phyloP scores from a whole-genome alignment of 768 basidiomycete genomes.

The Candolleomyces eurysporus region DNA sequence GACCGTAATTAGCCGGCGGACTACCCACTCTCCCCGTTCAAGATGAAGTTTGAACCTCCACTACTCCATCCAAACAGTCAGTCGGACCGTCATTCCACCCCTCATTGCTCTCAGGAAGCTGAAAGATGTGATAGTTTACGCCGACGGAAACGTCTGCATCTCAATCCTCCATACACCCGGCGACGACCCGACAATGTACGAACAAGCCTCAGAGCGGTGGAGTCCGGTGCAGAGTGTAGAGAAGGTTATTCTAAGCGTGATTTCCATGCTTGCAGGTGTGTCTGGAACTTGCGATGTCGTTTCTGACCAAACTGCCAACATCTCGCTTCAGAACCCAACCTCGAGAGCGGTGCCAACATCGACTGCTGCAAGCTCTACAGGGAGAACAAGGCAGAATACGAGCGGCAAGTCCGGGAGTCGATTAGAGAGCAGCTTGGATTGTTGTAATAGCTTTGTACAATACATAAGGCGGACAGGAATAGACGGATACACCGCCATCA shows the following conservation, averaged over 20 bases:
- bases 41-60: conserved; percentile 98
- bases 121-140: conserved; percentile 63
- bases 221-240: conserved; percentile 98
- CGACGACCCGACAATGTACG: conserved; percentile 90
- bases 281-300: neutral
- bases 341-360: conserved; percentile 96
- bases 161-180: conserved; percentile 96
- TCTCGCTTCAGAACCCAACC: conserved; percentile 74
- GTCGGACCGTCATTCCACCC: conserved; percentile 23
- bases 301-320: neutral
- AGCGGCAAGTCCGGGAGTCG: conserved; percentile 77
- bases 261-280: conserved; percentile 94
- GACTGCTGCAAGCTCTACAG: conserved; percentile 97
- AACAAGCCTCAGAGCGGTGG: conserved; percentile 95
- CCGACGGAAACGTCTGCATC: conserved; percentile 96
- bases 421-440: conserved; percentile 86
- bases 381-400: conserved; percentile 87
- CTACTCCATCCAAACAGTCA: conserved; percentile 96
- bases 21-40: conserved; percentile 98
- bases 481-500: neutral
- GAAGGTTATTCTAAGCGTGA: conserved; percentile 93
- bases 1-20: conserved; percentile 64
- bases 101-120: neutral
- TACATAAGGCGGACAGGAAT: neutral
- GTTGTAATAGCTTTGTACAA: neutral